These are phyloP conservation scores for Chlamydomonas applanata DNA, from an alignment of 139 green algal genomes.

Conservation along the genomic window DNA sequence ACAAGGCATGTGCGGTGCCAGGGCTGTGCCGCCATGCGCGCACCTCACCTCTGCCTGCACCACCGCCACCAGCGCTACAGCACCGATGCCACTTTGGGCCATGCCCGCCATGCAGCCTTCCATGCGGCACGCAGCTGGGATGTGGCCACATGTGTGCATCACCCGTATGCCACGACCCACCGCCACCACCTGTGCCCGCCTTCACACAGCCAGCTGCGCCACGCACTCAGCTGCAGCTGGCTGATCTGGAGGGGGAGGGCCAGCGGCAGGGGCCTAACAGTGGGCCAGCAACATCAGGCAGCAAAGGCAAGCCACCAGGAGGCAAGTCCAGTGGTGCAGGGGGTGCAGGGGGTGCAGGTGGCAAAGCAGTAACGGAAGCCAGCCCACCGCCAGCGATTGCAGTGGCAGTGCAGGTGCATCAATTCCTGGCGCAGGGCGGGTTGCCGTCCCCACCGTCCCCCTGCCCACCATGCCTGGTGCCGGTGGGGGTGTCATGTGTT, in stretches of 20 bases:
- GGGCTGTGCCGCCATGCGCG: constrained; percentile 56
- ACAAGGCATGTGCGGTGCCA: constrained; percentile 53
- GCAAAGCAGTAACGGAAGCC: neutral
- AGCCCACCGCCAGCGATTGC: neutral
- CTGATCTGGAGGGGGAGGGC: neutral
- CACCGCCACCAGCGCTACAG: neutral
- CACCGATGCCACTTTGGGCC: constrained; percentile 83
- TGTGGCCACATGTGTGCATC: constrained; percentile 64
- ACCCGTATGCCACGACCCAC: constrained; percentile 62
- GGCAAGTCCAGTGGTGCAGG: constrained; percentile 4
- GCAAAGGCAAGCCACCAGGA: neutral
- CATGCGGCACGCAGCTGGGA: constrained; percentile 52
- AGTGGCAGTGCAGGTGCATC: constrained; percentile 15
- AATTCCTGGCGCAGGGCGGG: constrained; percentile 14
- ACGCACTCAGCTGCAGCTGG: neutral
- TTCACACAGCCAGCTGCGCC: constrained; percentile 51
- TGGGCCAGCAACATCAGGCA: neutral
- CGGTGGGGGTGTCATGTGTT: constrained; percentile 48
- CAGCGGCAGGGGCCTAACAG: neutral
- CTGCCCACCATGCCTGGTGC: constrained; percentile 56
- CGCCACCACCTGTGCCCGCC: constrained; percentile 41
- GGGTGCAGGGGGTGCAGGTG: neutral
- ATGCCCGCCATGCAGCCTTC: constrained; percentile 69
- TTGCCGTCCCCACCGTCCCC: neutral
- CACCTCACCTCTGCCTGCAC: neutral